These are phyloP conservation scores for Ehretia macrophylla DNA, from an alignment of 257 asterid genomes.

Conservation along the genomic window DNA sequence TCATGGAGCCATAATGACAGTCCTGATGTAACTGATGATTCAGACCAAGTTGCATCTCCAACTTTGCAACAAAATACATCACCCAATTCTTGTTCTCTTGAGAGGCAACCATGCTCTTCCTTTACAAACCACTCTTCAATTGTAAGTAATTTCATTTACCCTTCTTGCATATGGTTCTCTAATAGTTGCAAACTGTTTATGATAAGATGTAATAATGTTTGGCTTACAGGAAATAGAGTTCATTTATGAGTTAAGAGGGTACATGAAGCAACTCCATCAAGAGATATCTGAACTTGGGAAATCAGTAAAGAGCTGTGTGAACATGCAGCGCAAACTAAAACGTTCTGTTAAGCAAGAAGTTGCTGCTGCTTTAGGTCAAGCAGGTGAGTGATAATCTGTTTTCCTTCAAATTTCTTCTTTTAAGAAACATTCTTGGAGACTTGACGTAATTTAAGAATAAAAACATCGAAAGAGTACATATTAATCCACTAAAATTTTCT, in stretches of 20 bases:
- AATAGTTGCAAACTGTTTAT: background rate
- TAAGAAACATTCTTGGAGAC: too few species aligned
- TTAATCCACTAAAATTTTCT: too few species aligned
- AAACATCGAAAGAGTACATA: too few species aligned
- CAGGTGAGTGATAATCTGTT: slow-evolving; percentile 34
- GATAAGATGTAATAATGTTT: slow-evolving; percentile 1
- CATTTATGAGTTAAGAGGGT: slow-evolving; percentile 69
- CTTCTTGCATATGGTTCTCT: background rate
- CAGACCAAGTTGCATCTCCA: slow-evolving; percentile 35
- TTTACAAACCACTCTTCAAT: slow-evolving; percentile 38
- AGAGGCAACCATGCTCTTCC: slow-evolving; percentile 32
- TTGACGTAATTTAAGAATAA: too few species aligned
- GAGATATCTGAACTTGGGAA: slow-evolving; percentile 70
- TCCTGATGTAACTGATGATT: slow-evolving; percentile 32
- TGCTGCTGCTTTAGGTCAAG: slow-evolving; percentile 28
- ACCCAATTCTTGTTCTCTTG: slow-evolving; percentile 30
- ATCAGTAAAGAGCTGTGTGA: slow-evolving; percentile 64
- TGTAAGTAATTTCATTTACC: slow-evolving; percentile 36
- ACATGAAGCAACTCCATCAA: slow-evolving; percentile 71
- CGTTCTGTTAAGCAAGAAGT: slow-evolving; percentile 56
- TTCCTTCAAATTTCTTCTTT: too few species aligned
- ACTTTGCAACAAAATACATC: slow-evolving; percentile 41
- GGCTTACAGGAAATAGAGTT: slow-evolving; percentile 73
- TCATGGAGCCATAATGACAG: slow-evolving; percentile 41
- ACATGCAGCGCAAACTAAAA: slow-evolving; percentile 58